These are phyloP conservation scores for Gaeumannomyces sp. DNA, from an alignment of 2,329 filamentous ascomycete species.

Conservation along the genomic window DNA sequence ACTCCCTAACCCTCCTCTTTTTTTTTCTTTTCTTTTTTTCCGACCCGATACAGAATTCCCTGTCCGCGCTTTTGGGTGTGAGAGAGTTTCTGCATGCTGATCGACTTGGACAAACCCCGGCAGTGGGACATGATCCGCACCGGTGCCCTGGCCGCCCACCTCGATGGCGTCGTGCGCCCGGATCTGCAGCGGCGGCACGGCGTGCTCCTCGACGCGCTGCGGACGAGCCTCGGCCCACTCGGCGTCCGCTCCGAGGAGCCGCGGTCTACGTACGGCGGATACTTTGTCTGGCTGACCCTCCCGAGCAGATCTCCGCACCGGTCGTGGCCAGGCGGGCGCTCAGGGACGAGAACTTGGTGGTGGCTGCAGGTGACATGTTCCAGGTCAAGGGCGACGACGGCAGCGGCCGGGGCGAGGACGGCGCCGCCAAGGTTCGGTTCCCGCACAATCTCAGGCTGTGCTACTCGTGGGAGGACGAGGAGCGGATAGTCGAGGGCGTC, in stretches of 20 bases:
- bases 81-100: too few relatives aligned
- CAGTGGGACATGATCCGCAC: conserved; percentile 38
- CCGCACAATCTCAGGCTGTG: conserved; percentile 59
- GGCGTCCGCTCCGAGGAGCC: conserved; percentile 43
- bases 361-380: conserved; percentile 66
- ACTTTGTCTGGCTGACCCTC: conserved; percentile 78
- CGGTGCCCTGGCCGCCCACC: conserved; percentile 38
- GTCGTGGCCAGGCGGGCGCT: conserved; percentile 51
- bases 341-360: conserved; percentile 57
- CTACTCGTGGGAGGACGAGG: conserved; percentile 66
- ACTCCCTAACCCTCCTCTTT: background rate
- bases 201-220: conserved; percentile 53
- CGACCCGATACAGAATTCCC: too few relatives aligned
- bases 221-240: conserved; percentile 53
- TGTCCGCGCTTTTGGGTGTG: too few relatives aligned
- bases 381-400: conserved; percentile 53
- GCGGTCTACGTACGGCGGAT: conserved; percentile 60
- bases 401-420: conserved; percentile 47
- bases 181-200: conserved; percentile 40
- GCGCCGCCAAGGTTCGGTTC: conserved; percentile 48
- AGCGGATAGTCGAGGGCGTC: conserved; percentile 60
- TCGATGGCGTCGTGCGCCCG: conserved; percentile 37
- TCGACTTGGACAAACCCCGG: background rate
- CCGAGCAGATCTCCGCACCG: conserved; percentile 40
- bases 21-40: background rate